Evolutionary conservation across 768 basidiomycete genomes (phyloP).

Genomic region (Trametes maxima): DNA sequence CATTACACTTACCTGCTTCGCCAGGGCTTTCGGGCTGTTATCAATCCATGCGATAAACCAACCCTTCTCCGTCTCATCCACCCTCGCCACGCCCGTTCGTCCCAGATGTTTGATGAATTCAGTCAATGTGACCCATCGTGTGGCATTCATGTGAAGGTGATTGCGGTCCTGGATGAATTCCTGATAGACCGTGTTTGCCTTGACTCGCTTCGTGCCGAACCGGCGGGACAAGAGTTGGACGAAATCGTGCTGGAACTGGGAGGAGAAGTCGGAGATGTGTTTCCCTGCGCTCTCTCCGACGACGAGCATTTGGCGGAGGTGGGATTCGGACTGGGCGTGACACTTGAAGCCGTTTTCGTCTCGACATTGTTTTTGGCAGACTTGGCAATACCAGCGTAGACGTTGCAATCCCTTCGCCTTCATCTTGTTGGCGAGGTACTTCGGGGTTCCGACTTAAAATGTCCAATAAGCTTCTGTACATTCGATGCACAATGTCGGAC

Average conservation of each 20-base stretch:
- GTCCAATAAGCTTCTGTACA: background rate
- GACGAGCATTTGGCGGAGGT: slow-evolving; percentile 95
- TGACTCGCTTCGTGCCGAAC: slow-evolving; percentile 94
- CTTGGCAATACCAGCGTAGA: slow-evolving; percentile 98
- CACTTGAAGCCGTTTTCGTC: slow-evolving; percentile 99
- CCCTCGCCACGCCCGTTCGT: slow-evolving; percentile 80
- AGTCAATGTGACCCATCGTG: slow-evolving; percentile 97
- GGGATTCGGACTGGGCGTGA: slow-evolving; percentile 84
- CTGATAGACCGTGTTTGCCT: slow-evolving; percentile 95
- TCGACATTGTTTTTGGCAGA: slow-evolving; percentile 98
- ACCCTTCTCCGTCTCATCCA: slow-evolving; percentile 98
- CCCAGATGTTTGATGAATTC: slow-evolving; percentile 93
- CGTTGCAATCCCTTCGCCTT: slow-evolving; percentile 96
- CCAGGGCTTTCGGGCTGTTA: slow-evolving; percentile 91
- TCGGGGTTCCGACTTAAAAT: slow-evolving; percentile 76
- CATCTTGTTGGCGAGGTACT: slow-evolving; percentile 93
- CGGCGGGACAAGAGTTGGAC: slow-evolving; percentile 86
- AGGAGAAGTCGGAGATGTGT: slow-evolving; percentile 90
- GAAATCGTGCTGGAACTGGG: slow-evolving; percentile 89
- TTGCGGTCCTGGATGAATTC: slow-evolving; percentile 94
- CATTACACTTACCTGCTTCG: slow-evolving; percentile 66
- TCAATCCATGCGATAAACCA: slow-evolving; percentile 99
- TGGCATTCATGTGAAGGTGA: slow-evolving; percentile 98
- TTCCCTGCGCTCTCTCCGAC: slow-evolving; percentile 92
- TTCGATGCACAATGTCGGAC: slow-evolving; percentile 1